Base-by-base conservation (phyloP, 345 rosid species). In the Firmiana major region DNA sequence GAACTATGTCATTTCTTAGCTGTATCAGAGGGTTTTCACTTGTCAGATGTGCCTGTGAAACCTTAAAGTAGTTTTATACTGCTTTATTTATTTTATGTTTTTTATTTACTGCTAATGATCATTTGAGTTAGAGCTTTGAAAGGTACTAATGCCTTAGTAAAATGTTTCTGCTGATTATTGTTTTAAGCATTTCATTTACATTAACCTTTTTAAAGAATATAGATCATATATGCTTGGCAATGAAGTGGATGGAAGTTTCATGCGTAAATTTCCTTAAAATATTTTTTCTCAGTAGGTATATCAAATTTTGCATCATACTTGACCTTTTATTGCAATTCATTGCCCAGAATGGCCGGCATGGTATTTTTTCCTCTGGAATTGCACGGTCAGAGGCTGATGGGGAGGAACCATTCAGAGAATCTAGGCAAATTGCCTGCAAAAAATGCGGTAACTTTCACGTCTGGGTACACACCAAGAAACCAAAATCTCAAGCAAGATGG, bases 401-500 rank as follows among this genome's bases (percentile, higher is more conserved):
- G 58, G 92, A 89, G 63, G 98, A 89, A 64, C 86, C 84, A 16
- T 80, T 84, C 68, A 91, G 92, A 84, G 98, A 97, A 73, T 88
- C 92, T 75, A 90, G 91, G 86, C 87, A 85, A 82, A 94, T 97
- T 78, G 91, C 94, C 19, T 97, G 98, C 88, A 94, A 97, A 88
- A 91, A 80, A 74, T 97, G 98, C 72, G 80, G 85, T 75, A 80
- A 77, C 84, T 88, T 90, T 81, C 99, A 97, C 83, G 84, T 89
- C 60, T 97, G 97, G 99, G 66, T 85, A 46, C 90, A 83, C 58
- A 90, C 93, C 53, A 89, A 85, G 84, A 94, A 90, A 84, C 83
- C 84, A 76, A 97, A 92, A 88, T 86, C 96, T 66, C 93, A 42
- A 80, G 99, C 99, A 80, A 90, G 99, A 91, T 97, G 99, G 96